These are phyloP conservation scores for Sorghum bicolor DNA, from an alignment of 176 grass and related monocot genomes.

Conservation along the genomic window Sorghum_bicolor_NCBIv3 NC_012872.2:67590001-67590500, in stretches of 20 bases:
- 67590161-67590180: slow-evolving; percentile 78
- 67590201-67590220: slow-evolving; percentile 71
- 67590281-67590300: slow-evolving; percentile 39
- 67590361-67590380: slow-evolving; percentile 45
- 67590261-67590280: background rate
- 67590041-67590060: slow-evolving; percentile 83
- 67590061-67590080: slow-evolving; percentile 68
- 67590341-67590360: slow-evolving; percentile 76
- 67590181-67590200: slow-evolving; percentile 88
- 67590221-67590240: slow-evolving; percentile 78
- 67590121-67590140: slow-evolving; percentile 86
- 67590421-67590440: slow-evolving; percentile 62
- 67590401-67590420: slow-evolving; percentile 87
- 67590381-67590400: slow-evolving; percentile 45
- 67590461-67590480: slow-evolving; percentile 68
- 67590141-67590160: slow-evolving; percentile 54
- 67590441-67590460: slow-evolving; percentile 76
- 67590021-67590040: slow-evolving; percentile 82
- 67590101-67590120: slow-evolving; percentile 64
- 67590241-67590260: slow-evolving; percentile 81
- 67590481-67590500: slow-evolving; percentile 61
- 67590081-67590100: slow-evolving; percentile 86
- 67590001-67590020: slow-evolving; percentile 28
- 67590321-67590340: slow-evolving; percentile 52
- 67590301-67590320: slow-evolving; percentile 90